Percentiles rank a stretch among this genome's conserved stretches.
Evolutionary conservation across 305 asterid species (phyloP).

Genomic region (Solanum hybrid): DNA sequence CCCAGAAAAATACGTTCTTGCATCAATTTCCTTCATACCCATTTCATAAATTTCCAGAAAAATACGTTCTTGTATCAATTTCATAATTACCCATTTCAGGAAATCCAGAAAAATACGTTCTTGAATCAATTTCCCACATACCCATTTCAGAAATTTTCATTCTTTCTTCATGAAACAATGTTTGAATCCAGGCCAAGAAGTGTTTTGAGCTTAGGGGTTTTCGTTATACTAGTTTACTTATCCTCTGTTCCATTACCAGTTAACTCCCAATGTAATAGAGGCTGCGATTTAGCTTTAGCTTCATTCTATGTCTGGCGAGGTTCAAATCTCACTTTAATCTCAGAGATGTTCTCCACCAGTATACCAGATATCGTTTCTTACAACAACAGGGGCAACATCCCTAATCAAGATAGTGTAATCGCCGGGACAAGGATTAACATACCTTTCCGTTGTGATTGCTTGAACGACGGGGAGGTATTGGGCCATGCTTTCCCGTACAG

Average conservation of each 20-base stretch:
- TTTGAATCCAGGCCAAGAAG: neutral
- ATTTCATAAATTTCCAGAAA: neutral
- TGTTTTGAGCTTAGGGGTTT: neutral
- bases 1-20: neutral
- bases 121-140: neutral
- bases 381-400: conserved; percentile 28
- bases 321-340: conserved; percentile 24
- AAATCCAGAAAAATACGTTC: neutral
- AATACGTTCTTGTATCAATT: neutral
- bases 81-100: neutral
- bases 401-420: conserved; percentile 35
- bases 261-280: conserved; percentile 42
- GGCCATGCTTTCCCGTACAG: conserved; percentile 43
- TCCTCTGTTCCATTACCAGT: conserved; percentile 22
- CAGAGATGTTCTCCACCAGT: conserved; percentile 14
- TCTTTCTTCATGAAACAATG: neutral
- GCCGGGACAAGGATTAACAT: conserved; percentile 37
- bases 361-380: conserved; percentile 14
- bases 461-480: conserved; percentile 26
- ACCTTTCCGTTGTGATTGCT: conserved; percentile 69
- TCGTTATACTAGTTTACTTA: neutral
- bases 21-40: neutral
- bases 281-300: conserved; percentile 64
- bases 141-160: neutral
- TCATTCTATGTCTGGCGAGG: conserved; percentile 42